These are phyloP conservation scores for Tremellales sp. DNA, from an alignment of 1,284 basidiomycete genomes.

Conservation along the genomic window DNA sequence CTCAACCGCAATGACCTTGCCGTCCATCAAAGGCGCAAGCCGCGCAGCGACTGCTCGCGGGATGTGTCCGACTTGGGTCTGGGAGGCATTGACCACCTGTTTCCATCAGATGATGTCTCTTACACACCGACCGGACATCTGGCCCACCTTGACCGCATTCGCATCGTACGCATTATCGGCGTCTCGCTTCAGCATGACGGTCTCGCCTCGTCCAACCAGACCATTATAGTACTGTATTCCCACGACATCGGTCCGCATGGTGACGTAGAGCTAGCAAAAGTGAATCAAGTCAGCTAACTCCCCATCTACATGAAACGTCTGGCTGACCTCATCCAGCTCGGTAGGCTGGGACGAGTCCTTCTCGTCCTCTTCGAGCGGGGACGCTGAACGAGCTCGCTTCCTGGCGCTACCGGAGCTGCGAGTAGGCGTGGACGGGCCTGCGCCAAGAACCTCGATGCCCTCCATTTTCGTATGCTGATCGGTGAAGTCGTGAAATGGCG, in stretches of 20 bases:
- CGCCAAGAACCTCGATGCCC: too few relatives aligned
- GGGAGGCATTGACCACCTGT: slow-evolving; percentile 69
- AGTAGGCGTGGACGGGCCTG: too few relatives aligned
- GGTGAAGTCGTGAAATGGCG: too few relatives aligned
- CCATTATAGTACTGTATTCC: slow-evolving; percentile 81
- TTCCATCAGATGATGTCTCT: slow-evolving; percentile 26
- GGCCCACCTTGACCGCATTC: slow-evolving; percentile 49
- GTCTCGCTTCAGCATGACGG: slow-evolving; percentile 68
- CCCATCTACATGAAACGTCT: neutral
- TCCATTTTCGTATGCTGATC: too few relatives aligned
- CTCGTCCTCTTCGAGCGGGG: too few relatives aligned
- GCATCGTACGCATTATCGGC: slow-evolving; percentile 65
- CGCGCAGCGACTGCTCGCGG: slow-evolving; percentile 58
- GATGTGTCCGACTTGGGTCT: slow-evolving; percentile 72
- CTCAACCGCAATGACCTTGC: slow-evolving; percentile 61
- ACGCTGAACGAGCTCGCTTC: too few relatives aligned
- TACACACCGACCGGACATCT: slow-evolving; percentile 54
- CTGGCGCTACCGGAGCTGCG: too few relatives aligned
- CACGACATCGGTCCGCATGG: slow-evolving; percentile 61
- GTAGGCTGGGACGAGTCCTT: slow-evolving; percentile 13
- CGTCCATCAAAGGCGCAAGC: slow-evolving; percentile 69
- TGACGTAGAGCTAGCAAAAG: slow-evolving; percentile 63
- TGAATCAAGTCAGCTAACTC: neutral
- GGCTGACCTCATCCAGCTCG: slow-evolving; percentile 31
- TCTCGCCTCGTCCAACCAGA: slow-evolving; percentile 69